Evolutionary conservation across 768 basidiomycete genomes (phyloP).

Genomic region (Psilocybe cyanescens): DNA sequence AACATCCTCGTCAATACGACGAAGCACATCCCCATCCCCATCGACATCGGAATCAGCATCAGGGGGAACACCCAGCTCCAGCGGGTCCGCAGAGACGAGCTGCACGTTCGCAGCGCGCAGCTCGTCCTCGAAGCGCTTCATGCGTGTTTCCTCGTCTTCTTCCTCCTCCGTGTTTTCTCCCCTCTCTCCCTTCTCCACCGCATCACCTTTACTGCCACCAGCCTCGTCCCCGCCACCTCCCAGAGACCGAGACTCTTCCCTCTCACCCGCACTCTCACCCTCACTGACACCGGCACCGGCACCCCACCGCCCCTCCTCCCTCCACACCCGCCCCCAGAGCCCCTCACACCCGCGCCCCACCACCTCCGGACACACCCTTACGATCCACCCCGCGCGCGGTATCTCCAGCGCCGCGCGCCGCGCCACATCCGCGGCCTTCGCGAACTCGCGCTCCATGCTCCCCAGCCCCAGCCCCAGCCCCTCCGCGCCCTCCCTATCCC

Average conservation of each 20-base stretch:
- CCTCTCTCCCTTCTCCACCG: neutral
- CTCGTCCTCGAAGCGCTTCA: slow-evolving; percentile 9
- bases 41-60: neutral
- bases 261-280: neutral
- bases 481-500: neutral
- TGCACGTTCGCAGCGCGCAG: slow-evolving; percentile 33
- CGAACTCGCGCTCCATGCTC: slow-evolving; percentile 41
- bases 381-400: slow-evolving; percentile 27
- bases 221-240: neutral
- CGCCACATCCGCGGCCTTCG: slow-evolving; percentile 45
- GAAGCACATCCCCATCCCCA: no score
- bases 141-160: neutral
- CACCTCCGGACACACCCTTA: slow-evolving; percentile 45
- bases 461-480: neutral
- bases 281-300: neutral
- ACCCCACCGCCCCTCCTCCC: slow-evolving; percentile 15
- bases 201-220: neutral
- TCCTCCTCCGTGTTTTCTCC: slow-evolving; percentile 1
- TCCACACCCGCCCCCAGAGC: slow-evolving; percentile 24
- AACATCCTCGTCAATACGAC: neutral
- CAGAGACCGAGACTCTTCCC: no score
- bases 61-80: slow-evolving; percentile 12
- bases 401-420: slow-evolving; percentile 47
- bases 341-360: slow-evolving; percentile 17
- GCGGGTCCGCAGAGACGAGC: slow-evolving; percentile 18